These are phyloP conservation scores for Oenanthe javanica DNA, from an alignment of 140 eudicot species.

Conservation along the genomic window DNA sequence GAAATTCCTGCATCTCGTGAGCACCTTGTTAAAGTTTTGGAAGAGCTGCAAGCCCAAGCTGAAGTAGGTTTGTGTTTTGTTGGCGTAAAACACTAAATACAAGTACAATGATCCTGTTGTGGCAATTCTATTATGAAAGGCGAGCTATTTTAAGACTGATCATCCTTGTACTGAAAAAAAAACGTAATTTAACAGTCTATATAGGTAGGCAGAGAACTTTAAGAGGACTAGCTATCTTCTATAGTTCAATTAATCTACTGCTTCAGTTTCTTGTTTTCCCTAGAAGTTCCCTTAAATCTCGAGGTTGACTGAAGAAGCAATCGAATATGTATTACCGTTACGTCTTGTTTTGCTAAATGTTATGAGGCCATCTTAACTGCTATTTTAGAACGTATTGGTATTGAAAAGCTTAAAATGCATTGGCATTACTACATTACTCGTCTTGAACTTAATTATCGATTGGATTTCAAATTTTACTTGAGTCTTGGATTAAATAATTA, in stretches of 20 bases:
- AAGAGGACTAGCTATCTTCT: not conserved
- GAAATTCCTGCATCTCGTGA: constrained; percentile 51
- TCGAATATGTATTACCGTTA: not conserved
- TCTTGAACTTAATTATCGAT: too few relatives aligned
- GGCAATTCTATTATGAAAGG: not conserved
- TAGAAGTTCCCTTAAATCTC: not conserved
- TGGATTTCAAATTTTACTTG: not conserved
- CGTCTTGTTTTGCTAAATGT: not conserved
- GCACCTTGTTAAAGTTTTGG: constrained; percentile 72
- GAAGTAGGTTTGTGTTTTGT: constrained; percentile 96
- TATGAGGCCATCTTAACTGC: not conserved
- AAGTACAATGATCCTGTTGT: not conserved
- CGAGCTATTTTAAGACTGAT: not conserved
- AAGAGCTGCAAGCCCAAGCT: constrained; percentile 95
- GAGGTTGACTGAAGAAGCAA: not conserved
- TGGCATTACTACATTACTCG: not conserved
- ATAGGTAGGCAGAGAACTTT: not conserved
- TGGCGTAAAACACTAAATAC: constrained; percentile 64
- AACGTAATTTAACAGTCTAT: too few relatives aligned
- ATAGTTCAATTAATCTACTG: not conserved
- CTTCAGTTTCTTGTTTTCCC: not conserved
- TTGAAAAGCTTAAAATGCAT: not conserved
- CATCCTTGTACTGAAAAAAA: not conserved
- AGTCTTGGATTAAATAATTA: not conserved
- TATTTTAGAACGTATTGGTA: not conserved